A percentile compares a stretch with the other conserved stretches of the same genome.
These are phyloP conservation scores for Trametes elegans DNA, from an alignment of 768 basidiomycete species.

Conservation along the genomic window DNA sequence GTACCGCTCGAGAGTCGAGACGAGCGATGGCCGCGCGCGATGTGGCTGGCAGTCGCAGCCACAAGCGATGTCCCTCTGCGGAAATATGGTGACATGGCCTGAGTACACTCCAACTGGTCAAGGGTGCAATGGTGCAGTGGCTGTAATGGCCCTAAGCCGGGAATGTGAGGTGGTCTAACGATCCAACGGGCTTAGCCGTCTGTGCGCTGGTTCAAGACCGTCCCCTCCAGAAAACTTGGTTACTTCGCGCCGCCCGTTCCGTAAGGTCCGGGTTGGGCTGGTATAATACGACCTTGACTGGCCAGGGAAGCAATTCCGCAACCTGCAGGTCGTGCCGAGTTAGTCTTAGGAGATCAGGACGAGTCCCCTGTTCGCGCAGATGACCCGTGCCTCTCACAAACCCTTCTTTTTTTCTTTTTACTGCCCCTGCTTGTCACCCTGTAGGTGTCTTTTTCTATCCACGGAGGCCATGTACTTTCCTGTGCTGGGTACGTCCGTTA, in stretches of 20 bases:
- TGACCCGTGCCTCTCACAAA: constrained; percentile 74
- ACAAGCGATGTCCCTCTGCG: background rate
- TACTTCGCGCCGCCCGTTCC: constrained; percentile 64
- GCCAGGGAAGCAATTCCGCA: constrained; percentile 95
- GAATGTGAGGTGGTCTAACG: constrained; percentile 68
- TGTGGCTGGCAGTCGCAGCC: too few species aligned
- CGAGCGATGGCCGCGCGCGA: background rate
- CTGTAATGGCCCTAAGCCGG: constrained; percentile 80
- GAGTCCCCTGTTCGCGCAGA: constrained; percentile 79
- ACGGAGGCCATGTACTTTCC: too few species aligned
- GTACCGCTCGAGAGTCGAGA: background rate
- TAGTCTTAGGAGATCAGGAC: constrained; percentile 91
- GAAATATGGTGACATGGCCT: background rate
- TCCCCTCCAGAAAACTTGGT: constrained; percentile 95
- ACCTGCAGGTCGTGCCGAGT: constrained; percentile 83
- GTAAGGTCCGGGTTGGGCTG: constrained; percentile 66
- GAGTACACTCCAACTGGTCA: background rate
- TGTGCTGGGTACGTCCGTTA: too few species aligned
- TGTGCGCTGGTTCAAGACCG: constrained; percentile 93
- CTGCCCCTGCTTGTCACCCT: too few species aligned
- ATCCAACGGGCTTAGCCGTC: constrained; percentile 55
- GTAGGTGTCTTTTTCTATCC: too few species aligned
- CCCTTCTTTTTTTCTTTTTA: constrained; percentile 47
- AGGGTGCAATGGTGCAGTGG: constrained; percentile 57
- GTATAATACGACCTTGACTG: constrained; percentile 84